phyloP scores from a whole-genome alignment of 306 rosid species.

The Ochetophila trinervis region DNA sequence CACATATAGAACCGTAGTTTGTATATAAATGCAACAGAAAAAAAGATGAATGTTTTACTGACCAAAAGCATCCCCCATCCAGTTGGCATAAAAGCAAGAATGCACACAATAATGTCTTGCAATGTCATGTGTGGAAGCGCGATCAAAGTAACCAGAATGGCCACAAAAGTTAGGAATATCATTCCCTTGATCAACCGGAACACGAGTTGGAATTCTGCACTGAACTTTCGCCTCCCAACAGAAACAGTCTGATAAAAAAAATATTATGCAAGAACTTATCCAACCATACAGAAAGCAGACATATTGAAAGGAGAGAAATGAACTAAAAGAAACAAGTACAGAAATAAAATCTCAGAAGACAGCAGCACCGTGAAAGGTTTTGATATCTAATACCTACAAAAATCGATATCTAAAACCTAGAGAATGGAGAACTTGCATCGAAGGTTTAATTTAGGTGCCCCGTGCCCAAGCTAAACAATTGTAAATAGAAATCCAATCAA shows the following conservation, averaged over 20 bases:
- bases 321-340: no score
- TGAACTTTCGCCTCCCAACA: constrained; percentile 85
- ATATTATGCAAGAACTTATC: background rate
- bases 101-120: constrained; percentile 87
- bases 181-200: constrained; percentile 90
- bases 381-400: no score
- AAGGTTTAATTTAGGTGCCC: no score
- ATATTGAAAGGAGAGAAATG: background rate
- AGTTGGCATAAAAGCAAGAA: constrained; percentile 98
- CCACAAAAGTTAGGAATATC: constrained; percentile 75
- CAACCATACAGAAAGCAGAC: background rate
- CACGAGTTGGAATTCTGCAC: constrained; percentile 88
- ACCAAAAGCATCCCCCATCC: constrained; percentile 99
- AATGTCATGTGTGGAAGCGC: constrained; percentile 86
- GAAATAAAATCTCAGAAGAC: no score
- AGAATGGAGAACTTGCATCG: no score
- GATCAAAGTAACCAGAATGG: constrained; percentile 72
- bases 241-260: constrained; percentile 62
- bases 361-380: no score
- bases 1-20: background rate
- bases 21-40: background rate
- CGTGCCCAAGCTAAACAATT: no score
- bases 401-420: no score
- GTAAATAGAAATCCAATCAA: no score
- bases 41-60: constrained; percentile 16